These are phyloP conservation scores for Gastrolobium bilobum DNA, from an alignment of 306 rosid species.

Conservation along the genomic window DNA sequence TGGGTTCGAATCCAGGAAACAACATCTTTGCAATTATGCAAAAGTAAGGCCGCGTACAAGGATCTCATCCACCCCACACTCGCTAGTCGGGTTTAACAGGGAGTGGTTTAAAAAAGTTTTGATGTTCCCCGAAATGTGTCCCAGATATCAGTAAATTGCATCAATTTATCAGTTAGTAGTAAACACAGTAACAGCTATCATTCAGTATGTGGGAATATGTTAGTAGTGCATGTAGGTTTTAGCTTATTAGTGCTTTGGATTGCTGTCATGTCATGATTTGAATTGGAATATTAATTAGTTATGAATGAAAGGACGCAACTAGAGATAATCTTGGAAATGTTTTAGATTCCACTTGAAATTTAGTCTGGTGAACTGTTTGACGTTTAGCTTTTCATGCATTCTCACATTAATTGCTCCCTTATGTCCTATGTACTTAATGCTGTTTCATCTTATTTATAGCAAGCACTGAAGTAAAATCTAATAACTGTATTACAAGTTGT, in stretches of 20 bases:
- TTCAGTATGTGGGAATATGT: conserved; percentile 17
- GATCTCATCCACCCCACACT: too few relatives aligned
- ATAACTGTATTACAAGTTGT: conserved; percentile 28
- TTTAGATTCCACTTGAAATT: conserved; percentile 15
- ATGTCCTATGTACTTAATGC: background rate
- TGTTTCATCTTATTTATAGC: conserved; percentile 10
- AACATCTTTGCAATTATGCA: too few relatives aligned
- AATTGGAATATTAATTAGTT: conserved; percentile 32
- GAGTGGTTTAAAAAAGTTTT: too few relatives aligned
- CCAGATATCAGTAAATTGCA: background rate
- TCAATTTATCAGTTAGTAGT: conserved; percentile 23
- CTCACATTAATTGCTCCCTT: background rate
- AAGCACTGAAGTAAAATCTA: conserved; percentile 6
- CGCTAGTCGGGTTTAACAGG: too few relatives aligned
- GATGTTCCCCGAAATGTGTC: background rate
- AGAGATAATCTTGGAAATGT: conserved; percentile 18
- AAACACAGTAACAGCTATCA: background rate
- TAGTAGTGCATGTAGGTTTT: conserved; percentile 26
- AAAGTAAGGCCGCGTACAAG: too few relatives aligned
- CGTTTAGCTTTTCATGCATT: conserved; percentile 24
- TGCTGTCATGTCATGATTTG: conserved; percentile 24
- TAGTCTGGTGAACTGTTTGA: background rate
- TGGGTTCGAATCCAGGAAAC: too few relatives aligned
- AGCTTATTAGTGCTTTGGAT: conserved; percentile 11
- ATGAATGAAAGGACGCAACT: background rate